These are phyloP conservation scores for Anethum foeniculum DNA, from an alignment of 140 eudicot species.

Conservation along the genomic window DNA sequence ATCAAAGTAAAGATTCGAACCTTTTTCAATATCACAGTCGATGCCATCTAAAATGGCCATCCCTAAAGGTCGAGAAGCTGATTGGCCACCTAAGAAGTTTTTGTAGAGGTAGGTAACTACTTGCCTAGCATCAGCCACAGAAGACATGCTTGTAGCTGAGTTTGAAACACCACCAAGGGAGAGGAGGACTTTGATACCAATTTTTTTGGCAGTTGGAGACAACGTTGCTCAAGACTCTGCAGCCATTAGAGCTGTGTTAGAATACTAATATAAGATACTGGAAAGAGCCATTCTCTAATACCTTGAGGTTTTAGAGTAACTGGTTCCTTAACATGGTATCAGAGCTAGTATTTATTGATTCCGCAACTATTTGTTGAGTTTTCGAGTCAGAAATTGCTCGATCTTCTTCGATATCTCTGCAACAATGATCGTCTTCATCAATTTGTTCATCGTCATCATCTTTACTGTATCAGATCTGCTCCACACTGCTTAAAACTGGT, in stretches of 20 bases:
- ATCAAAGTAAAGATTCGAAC: constrained; percentile 33
- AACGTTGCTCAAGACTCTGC: constrained; percentile 26
- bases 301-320: too few relatives aligned
- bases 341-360: too few relatives aligned
- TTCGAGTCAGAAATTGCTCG: too few relatives aligned
- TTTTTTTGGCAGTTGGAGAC: constrained; percentile 47
- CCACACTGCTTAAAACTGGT: too few relatives aligned
- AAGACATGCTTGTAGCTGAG: constrained; percentile 50
- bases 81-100: constrained; percentile 60
- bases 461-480: too few relatives aligned
- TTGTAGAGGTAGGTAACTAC: constrained; percentile 60
- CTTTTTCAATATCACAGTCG: constrained; percentile 65
- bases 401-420: too few relatives aligned
- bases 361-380: too few relatives aligned
- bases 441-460: too few relatives aligned
- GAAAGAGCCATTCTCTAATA: too few relatives aligned
- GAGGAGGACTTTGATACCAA: constrained; percentile 62
- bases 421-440: too few relatives aligned
- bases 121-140: constrained; percentile 40
- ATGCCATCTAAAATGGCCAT: constrained; percentile 58
- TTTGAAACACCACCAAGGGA: constrained; percentile 72
- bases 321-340: too few relatives aligned
- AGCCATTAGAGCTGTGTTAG: constrained; percentile 26
- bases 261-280: too few relatives aligned
- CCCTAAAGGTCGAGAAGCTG: constrained; percentile 56